Conservation (phyloP, 2,329 filamentous ascomycete species). For the Ceratocystiopsis minuta region DNA sequence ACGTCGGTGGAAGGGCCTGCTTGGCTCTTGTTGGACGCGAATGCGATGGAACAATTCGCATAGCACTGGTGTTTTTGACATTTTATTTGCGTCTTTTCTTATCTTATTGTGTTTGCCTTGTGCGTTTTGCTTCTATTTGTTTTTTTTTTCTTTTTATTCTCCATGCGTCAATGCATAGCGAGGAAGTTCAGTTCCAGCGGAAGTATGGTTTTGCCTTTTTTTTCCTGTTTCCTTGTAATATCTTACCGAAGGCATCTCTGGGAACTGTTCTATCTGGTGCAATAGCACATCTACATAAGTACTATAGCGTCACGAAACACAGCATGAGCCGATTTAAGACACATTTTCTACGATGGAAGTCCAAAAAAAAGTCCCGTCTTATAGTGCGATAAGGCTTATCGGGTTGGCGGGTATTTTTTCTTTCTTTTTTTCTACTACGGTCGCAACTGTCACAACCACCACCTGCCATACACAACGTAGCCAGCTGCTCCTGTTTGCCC, state of each 20-base stretch:
- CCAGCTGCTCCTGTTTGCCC: no score
- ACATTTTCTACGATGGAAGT: background rate
- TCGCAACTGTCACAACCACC: no score
- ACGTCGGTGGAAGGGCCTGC: no score
- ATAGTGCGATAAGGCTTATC: no score
- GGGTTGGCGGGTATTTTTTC: no score
- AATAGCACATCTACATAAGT: conserved; percentile 1
- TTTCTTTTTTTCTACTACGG: no score
- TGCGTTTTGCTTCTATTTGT: background rate
- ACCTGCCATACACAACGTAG: no score
- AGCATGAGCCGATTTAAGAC: background rate
- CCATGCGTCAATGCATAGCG: background rate
- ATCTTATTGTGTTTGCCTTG: background rate
- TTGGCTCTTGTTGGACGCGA: no score
- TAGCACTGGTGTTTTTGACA: background rate
- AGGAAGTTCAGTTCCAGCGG: no score
- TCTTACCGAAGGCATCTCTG: background rate
- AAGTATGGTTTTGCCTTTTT: background rate
- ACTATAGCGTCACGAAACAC: background rate
- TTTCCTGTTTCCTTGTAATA: background rate
- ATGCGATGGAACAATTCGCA: no score
- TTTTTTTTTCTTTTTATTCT: background rate
- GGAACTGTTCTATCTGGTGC: background rate
- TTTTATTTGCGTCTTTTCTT: background rate
- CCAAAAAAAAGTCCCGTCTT: conserved; percentile 1